phyloP scores from a whole-genome alignment of 75 land plant genomes.

The Sequoiadendron giganteum region DNA sequence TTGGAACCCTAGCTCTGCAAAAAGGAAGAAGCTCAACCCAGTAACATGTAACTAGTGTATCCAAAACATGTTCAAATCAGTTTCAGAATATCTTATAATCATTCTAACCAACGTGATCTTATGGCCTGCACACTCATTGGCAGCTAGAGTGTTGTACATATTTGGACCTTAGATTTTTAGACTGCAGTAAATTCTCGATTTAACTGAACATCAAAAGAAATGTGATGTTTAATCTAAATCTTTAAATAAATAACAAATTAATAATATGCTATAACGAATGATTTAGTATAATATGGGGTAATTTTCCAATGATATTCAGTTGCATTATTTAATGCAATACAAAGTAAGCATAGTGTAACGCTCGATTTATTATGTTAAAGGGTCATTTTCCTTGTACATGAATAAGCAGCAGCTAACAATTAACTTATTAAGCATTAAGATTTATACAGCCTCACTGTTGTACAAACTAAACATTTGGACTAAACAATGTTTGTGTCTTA shows the following conservation, averaged over 20 bases:
- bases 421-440: not conserved
- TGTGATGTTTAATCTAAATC: not conserved
- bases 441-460: not conserved
- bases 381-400: not conserved
- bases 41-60: not conserved
- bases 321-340: not conserved
- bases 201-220: not conserved
- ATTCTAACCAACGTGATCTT: not conserved
- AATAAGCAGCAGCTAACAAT: not conserved
- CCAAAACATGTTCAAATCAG: not conserved
- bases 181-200: not conserved
- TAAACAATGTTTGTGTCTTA: not conserved
- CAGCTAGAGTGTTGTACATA: not conserved
- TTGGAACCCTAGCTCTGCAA: not conserved
- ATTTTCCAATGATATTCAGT: not conserved
- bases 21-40: not conserved
- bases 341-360: not conserved
- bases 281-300: not conserved
- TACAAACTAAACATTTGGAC: not conserved
- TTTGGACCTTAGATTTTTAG: not conserved
- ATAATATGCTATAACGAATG: not conserved
- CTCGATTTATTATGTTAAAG: not conserved
- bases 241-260: not conserved
- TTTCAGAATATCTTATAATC: not conserved
- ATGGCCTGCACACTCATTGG: not conserved